Evolutionary conservation across 2,329 filamentous ascomycete genomes (phyloP).

Genomic region (Ilyonectria destructans): DNA sequence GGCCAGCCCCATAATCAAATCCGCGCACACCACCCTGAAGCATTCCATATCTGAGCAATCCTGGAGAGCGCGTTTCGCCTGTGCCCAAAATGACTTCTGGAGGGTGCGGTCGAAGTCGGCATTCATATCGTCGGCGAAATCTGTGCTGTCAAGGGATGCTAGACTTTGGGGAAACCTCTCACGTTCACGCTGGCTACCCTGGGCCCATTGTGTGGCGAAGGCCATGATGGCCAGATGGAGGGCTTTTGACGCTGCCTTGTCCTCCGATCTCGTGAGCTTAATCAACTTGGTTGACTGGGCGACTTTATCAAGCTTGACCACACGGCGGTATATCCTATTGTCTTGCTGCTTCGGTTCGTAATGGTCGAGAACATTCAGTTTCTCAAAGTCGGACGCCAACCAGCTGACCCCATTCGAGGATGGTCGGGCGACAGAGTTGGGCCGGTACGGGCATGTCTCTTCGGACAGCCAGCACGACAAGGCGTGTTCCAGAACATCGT

Average conservation of each 20-base stretch:
- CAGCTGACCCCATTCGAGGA: slow-evolving; percentile 49
- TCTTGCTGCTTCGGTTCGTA: slow-evolving; percentile 48
- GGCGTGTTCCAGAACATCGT: slow-evolving; percentile 69
- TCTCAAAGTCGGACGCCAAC: slow-evolving; percentile 48
- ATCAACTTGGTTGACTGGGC: slow-evolving; percentile 59
- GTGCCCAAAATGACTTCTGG: slow-evolving; percentile 58
- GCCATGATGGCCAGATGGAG: slow-evolving; percentile 67
- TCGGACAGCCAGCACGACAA: slow-evolving; percentile 70
- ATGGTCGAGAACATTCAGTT: slow-evolving; percentile 45
- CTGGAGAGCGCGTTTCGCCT: slow-evolving; percentile 56
- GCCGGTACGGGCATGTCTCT: slow-evolving; percentile 66
- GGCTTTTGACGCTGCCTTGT: slow-evolving; percentile 62
- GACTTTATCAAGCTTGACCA: slow-evolving; percentile 63
- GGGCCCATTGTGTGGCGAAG: slow-evolving; percentile 67
- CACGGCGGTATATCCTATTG: slow-evolving; percentile 67
- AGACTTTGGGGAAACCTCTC: slow-evolving; percentile 46
- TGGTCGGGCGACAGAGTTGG: slow-evolving; percentile 38
- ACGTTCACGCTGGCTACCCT: slow-evolving; percentile 48
- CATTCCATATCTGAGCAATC: slow-evolving; percentile 58
- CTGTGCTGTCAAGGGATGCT: slow-evolving; percentile 44
- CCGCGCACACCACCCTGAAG: slow-evolving; percentile 59
- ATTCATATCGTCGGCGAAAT: slow-evolving; percentile 45
- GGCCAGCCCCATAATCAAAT: slow-evolving; percentile 58
- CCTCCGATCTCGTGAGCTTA: slow-evolving; percentile 58
- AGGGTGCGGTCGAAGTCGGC: slow-evolving; percentile 59